Base-by-base conservation (phyloP, 139 green algal species). In the Micractinium sp. region DNA sequence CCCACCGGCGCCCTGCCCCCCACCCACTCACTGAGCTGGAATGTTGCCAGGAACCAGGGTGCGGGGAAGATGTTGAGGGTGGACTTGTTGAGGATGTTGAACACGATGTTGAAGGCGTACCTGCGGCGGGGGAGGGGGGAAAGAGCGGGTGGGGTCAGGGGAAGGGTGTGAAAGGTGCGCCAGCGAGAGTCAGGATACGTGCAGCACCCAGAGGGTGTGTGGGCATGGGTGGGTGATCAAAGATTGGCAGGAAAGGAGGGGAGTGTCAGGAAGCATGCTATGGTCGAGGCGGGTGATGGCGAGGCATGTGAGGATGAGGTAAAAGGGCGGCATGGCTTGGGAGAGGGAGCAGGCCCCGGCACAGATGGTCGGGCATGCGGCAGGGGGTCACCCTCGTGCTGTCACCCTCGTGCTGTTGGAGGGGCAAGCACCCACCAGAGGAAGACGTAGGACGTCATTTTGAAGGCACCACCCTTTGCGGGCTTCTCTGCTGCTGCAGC, bases 11-110 rank as follows among this genome's bases (percentile, higher is more conserved):
- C 47, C 47, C 47, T 16, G 47, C 47, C 47, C 47, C 78, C 9
- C 4, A 1, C n/a, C 25, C 27, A 89, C 93, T 90, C 84, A 96
- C 95, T 90, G 19, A 98, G 94, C 85, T 98, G 96, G 93, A 96
- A 92, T 1, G 96, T 94, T 19, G 95, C 94, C 79, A 98, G 95
- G 89, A 98, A 96, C 94, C 95, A 98, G 23, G 96, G 96, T 39
- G 93, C 96, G 15, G 96, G 95, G 85, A 98, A 98, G 16, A 94
- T 87, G 89, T 98, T 98, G 36, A 98, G 93, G 2, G 95, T 85
- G 80, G 89, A 95, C 94, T 98, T 98, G 93, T 98, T 98, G 9
- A 97, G 69, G 67, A 98, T 96, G 94, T 98, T 98, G 95, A 98
- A 98, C 27, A 95, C 91, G 75, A 98, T 98, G 93, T 98, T 98